Base-by-base conservation (phyloP, 164 flowering plant species). In the Piper longum region DNA sequence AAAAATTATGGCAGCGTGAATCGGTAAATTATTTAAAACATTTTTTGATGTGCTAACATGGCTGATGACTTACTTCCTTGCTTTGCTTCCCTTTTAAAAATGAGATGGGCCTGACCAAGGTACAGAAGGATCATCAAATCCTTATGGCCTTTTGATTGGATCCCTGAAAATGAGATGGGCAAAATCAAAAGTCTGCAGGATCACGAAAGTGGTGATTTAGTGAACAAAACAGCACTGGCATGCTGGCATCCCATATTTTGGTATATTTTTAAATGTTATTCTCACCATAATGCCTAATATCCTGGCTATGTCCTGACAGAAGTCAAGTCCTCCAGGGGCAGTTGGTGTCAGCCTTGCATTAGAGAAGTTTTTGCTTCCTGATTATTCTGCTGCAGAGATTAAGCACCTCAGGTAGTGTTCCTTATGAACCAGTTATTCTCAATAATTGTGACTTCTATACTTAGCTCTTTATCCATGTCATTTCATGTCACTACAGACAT, bases 331-430 rank as follows among this genome's bases (percentile, higher is more conserved):
- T 18, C 92, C 95, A 4, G 87, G 91, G 63, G 96, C 83, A 64
- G 95, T 90, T 73, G 99, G 99, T 62, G 67, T 76, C 57, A 93
- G 99, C 72, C 70, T 93, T 75, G 99, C 96, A 36, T 71, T 93
- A 57, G 99, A 88, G 79, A 85, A 88, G 4, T 72, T 93, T 67
- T 70, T 88, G 66, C 81, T 75, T 64, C 82, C 78, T 48, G 9
- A 8, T 48, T 48, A 48, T 68, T 77, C 82, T 72, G 75, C 83
- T 60, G 68, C 73, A 17, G 95, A 88, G 56, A 70, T 68, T 51
- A 83, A 66, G 77, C 77, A 78, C 60, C 56, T 70, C 54, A 83
- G 93, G 98, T 89, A 61, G 63, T 39, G 18, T 60, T 11, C 66
- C 57, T 43, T 54, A 55, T 16, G 4, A 7, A 16, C 39, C 3